Evolutionary conservation across 148 eudicot genomes (phyloP).

Genomic region (Silene uniflora): DNA sequence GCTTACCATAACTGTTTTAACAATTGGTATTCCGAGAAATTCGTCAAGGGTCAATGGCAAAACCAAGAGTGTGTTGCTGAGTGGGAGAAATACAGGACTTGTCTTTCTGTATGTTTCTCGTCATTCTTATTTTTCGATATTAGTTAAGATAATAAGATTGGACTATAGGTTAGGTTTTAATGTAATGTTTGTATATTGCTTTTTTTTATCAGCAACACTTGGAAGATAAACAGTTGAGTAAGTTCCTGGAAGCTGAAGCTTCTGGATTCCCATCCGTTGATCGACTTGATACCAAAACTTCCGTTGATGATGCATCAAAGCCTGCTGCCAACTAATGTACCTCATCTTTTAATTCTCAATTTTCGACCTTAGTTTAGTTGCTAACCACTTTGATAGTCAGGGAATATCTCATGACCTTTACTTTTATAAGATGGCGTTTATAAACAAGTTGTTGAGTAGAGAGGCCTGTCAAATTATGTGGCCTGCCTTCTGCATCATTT

Average conservation of each 20-base stretch:
- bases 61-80: slow-evolving; percentile 73
- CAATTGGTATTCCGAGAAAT: slow-evolving; percentile 97
- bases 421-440: background rate
- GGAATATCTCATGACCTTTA: slow-evolving; percentile 9
- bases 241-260: slow-evolving; percentile 75
- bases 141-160: background rate
- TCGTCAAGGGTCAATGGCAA: slow-evolving; percentile 89
- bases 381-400: slow-evolving; percentile 8
- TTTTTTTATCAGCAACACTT: slow-evolving; percentile 61
- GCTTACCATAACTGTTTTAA: slow-evolving; percentile 89
- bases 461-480: background rate
- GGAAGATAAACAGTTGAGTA: slow-evolving; percentile 83
- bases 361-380: slow-evolving; percentile 18
- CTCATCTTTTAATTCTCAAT: slow-evolving; percentile 11
- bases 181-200: background rate
- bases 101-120: slow-evolving; percentile 48
- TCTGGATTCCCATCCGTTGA: slow-evolving; percentile 29
- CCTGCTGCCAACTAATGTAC: slow-evolving; percentile 39
- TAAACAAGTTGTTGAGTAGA: background rate
- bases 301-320: slow-evolving; percentile 23
- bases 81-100: slow-evolving; percentile 89
- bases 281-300: slow-evolving; percentile 32
- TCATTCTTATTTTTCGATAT: background rate
- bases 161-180: background rate
- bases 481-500: background rate